Percentiles rank a stretch among this genome's conserved stretches.
phyloP scores from a whole-genome alignment of 345 rosid genomes.

The Nasturtium officinale region DNA sequence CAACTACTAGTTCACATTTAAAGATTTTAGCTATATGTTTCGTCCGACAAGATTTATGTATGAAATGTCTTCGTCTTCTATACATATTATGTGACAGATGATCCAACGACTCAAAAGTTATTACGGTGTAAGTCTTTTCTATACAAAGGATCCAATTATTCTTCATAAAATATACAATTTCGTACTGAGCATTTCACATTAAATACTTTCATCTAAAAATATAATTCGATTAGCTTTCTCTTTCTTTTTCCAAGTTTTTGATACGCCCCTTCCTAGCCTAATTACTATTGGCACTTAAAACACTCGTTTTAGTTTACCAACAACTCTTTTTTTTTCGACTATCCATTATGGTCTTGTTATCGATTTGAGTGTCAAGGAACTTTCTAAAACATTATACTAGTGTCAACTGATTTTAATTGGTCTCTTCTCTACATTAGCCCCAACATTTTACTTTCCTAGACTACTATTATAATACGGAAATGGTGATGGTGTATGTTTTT shows the following conservation, averaged over 20 bases:
- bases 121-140: neutral
- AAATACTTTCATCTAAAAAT: neutral
- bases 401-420: neutral
- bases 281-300: neutral
- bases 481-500: neutral
- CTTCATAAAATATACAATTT: neutral
- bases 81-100: neutral
- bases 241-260: neutral
- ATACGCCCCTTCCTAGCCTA: neutral
- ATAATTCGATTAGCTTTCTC: neutral
- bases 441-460: neutral
- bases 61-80: neutral
- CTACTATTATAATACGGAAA: neutral
- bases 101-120: neutral
- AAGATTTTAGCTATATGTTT: neutral
- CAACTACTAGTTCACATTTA: conserved; percentile 12
- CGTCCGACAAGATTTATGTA: neutral
- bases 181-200: neutral
- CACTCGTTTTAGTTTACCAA: conserved; percentile 2
- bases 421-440: neutral
- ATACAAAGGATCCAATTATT: neutral
- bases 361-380: neutral
- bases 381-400: neutral
- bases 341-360: conserved; percentile 3
- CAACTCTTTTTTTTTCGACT: neutral